Percentiles rank a stretch among this genome's conserved stretches.
These are phyloP conservation scores for Luffa acutangula DNA, from an alignment of 306 rosid genomes.

Conservation along the genomic window DNA sequence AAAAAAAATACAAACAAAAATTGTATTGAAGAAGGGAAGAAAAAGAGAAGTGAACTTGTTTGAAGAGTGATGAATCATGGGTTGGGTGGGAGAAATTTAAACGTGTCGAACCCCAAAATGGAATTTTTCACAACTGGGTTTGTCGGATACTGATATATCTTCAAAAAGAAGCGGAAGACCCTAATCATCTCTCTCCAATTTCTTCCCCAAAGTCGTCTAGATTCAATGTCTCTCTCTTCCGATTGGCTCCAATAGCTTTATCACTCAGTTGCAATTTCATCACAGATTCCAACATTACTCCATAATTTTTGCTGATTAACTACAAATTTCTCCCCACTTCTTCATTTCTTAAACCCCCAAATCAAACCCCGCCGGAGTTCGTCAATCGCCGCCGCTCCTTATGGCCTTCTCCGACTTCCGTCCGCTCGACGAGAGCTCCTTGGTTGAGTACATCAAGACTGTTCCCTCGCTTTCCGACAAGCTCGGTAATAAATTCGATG, in stretches of 20 bases:
- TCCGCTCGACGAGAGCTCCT: constrained; percentile 47
- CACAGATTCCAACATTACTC: not conserved
- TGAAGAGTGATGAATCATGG: not conserved
- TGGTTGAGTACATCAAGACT: constrained; percentile 60
- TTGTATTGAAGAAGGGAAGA: not conserved
- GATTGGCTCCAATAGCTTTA: not conserved
- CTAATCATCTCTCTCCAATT: not conserved
- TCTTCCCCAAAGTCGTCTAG: not conserved
- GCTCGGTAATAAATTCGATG: constrained; percentile 39
- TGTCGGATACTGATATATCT: not conserved
- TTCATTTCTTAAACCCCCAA: not conserved
- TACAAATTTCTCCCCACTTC: not conserved
- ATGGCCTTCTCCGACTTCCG: constrained; percentile 63
- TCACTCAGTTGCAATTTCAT: not conserved
- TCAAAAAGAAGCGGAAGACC: not conserved
- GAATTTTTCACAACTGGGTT: not conserved
- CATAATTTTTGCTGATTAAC: not conserved
- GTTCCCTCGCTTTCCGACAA: constrained; percentile 57
- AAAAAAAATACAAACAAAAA: not conserved
- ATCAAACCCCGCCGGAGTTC: not conserved
- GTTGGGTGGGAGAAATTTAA: not conserved
- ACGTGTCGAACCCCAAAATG: not conserved
- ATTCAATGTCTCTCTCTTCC: not conserved
- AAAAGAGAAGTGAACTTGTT: not conserved
- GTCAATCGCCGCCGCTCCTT: not conserved